phyloP scores from a whole-genome alignment of 371 early-diverging fungal genomes.

The Haplosporangium sp. region DNA sequence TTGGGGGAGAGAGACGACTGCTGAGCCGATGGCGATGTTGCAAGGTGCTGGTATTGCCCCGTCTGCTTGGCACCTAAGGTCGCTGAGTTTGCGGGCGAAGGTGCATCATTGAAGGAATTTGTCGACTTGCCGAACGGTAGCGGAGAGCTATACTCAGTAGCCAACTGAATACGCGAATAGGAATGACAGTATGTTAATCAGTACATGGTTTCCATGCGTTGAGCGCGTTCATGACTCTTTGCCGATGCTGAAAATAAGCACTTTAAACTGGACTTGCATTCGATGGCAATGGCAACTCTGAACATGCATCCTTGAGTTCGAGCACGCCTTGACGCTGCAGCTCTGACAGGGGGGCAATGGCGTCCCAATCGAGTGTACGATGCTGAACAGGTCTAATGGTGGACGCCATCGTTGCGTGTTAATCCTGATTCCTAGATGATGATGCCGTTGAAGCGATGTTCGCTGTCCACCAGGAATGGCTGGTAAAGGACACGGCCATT shows the following conservation, averaged over 20 bases:
- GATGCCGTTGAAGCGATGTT: neutral
- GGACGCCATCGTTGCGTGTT: slow-evolving; percentile 18
- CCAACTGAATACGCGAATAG: slow-evolving; percentile 22
- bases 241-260: neutral
- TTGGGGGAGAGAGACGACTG: slow-evolving; percentile 61
- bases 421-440: neutral
- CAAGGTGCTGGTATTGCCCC: slow-evolving; percentile 46
- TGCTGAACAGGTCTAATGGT: slow-evolving; percentile 16
- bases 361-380: slow-evolving; percentile 72
- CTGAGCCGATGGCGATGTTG: slow-evolving; percentile 57
- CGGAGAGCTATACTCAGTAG: slow-evolving; percentile 29
- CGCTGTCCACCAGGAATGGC: too few species aligned
- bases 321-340: slow-evolving; percentile 68
- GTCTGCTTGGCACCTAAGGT: slow-evolving; percentile 44
- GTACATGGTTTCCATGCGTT: neutral
- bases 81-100: slow-evolving; percentile 18
- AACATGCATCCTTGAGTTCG: slow-evolving; percentile 74
- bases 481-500: too few species aligned
- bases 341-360: slow-evolving; percentile 67
- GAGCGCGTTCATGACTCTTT: neutral
- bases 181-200: neutral
- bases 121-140: slow-evolving; percentile 20
- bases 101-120: slow-evolving; percentile 7
- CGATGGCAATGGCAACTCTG: slow-evolving; percentile 75
- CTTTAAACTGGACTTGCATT: slow-evolving; percentile 49